Evolutionary conservation across 331 rosid genomes (phyloP).

Genomic region (Malus hybrid): DNA sequence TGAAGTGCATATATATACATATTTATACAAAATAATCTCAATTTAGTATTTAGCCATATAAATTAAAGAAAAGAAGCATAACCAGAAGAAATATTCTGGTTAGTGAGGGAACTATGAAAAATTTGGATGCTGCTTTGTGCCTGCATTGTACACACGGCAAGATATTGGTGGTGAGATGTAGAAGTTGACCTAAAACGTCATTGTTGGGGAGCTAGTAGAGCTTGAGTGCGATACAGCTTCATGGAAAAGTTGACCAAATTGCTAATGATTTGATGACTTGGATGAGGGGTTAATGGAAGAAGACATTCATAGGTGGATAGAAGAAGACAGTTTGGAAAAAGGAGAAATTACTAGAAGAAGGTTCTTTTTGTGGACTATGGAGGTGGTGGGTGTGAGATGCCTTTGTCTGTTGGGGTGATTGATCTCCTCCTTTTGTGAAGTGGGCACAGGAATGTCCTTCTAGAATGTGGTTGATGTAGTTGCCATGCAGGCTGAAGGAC

Average conservation of each 20-base stretch:
- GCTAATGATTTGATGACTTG: background rate
- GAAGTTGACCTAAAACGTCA: conserved; percentile 3
- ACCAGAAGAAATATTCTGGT: conserved; percentile 2
- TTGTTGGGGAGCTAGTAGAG: conserved; percentile 4
- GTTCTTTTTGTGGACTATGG: conserved; percentile 15
- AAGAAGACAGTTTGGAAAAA: conserved; percentile 32
- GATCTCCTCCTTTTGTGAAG: conserved; percentile 7
- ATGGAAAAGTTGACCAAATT: conserved; percentile 26
- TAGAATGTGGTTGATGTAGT: conserved; percentile 21
- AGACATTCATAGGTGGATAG: conserved; percentile 14
- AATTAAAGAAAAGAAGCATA: background rate
- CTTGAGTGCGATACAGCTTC: conserved; percentile 49
- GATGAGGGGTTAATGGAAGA: background rate
- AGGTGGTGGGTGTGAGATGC: conserved; percentile 20
- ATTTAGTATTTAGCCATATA: background rate
- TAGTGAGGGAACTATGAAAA: background rate
- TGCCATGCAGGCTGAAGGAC: background rate
- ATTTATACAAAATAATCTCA: background rate
- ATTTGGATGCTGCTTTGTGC: conserved; percentile 12
- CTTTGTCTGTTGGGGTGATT: conserved; percentile 1
- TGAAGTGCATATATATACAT: background rate
- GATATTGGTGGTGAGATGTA: background rate
- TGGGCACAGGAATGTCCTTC: conserved; percentile 32
- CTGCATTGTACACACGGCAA: conserved; percentile 24
- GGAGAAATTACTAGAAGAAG: conserved; percentile 1